Evolutionary conservation across 352 stramenopile genomes (phyloP).

Genomic region (Pythium volutum): DNA sequence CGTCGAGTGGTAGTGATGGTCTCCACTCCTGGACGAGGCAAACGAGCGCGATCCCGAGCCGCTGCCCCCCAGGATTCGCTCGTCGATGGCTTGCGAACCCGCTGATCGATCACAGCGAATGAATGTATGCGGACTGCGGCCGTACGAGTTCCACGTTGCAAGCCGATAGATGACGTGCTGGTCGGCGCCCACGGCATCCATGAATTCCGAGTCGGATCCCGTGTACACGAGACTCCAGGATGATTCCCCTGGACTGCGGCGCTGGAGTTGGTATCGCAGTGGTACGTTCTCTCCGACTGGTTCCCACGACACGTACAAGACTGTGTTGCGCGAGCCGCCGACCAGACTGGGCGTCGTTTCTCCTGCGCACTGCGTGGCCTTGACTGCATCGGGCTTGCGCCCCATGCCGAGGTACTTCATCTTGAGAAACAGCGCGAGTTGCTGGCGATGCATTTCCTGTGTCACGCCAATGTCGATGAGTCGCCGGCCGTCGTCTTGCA

Average conservation of each 20-base stretch:
- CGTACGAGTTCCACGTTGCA: conserved; percentile 83
- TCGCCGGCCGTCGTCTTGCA: conserved; percentile 74
- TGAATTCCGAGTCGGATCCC: conserved; percentile 65
- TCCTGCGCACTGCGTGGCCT: conserved; percentile 37
- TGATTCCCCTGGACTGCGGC: conserved; percentile 53
- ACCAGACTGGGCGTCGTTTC: conserved; percentile 22
- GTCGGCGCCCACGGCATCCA: conserved; percentile 53
- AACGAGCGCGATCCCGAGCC: not conserved
- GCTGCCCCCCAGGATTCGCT: not conserved
- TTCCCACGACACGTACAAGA: conserved; percentile 61
- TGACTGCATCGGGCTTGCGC: conserved; percentile 45
- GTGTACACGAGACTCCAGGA: conserved; percentile 60
- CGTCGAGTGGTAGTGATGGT: not conserved
- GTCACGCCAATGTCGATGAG: conserved; percentile 72
- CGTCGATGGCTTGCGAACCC: not conserved
- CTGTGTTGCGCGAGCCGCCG: conserved; percentile 10
- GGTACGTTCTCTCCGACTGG: conserved; percentile 39
- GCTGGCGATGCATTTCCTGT: conserved; percentile 68
- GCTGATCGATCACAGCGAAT: conserved; percentile 42
- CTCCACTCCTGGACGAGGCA: not conserved
- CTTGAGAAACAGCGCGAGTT: conserved; percentile 81
- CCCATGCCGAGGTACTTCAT: conserved; percentile 82
- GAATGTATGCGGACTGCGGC: conserved; percentile 55
- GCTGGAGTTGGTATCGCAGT: conserved; percentile 68
- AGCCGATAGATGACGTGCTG: conserved; percentile 71